These are phyloP conservation scores for Exophiala viscosa DNA, from an alignment of 2,329 filamentous ascomycete genomes.

Conservation along the genomic window DNA sequence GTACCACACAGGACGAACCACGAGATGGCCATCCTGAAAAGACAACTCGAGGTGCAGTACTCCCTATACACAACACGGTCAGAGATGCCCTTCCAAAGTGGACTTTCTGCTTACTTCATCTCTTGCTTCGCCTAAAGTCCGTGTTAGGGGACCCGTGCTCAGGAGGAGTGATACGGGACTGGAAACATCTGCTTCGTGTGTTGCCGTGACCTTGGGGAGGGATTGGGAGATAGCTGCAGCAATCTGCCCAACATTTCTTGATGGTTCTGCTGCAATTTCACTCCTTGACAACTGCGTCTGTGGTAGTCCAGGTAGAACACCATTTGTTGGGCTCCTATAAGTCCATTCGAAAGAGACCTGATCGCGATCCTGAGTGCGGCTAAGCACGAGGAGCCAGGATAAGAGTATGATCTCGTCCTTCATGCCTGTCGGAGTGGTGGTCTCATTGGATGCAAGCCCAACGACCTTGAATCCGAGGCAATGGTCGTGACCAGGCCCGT, in stretches of 20 bases:
- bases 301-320: slow-evolving; percentile 16
- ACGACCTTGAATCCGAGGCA: slow-evolving; percentile 32
- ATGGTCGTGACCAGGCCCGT: neutral
- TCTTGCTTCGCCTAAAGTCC: slow-evolving; percentile 3
- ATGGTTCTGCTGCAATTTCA: slow-evolving; percentile 35
- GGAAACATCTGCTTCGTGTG: slow-evolving; percentile 35
- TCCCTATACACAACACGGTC: slow-evolving; percentile 26
- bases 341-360: slow-evolving; percentile 41
- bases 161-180: slow-evolving; percentile 36
- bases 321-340: slow-evolving; percentile 28
- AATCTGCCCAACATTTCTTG: slow-evolving; percentile 32
- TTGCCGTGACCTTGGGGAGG: slow-evolving; percentile 42
- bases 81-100: slow-evolving; percentile 10
- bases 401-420: slow-evolving; percentile 42
- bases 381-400: slow-evolving; percentile 45
- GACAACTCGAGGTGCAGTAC: slow-evolving; percentile 34
- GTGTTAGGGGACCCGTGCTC: slow-evolving; percentile 9
- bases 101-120: slow-evolving; percentile 7
- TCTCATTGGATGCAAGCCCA: slow-evolving; percentile 30
- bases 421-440: slow-evolving; percentile 33
- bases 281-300: slow-evolving; percentile 30
- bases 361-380: slow-evolving; percentile 42
- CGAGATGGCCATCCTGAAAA: slow-evolving; percentile 29
- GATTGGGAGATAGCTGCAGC: slow-evolving; percentile 31
- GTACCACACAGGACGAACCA: slow-evolving; percentile 43